Percentiles rank a stretch among this genome's conserved stretches.
Conservation (phyloP, 257 asterid species). For the Knoxia roxburghii region DNA sequence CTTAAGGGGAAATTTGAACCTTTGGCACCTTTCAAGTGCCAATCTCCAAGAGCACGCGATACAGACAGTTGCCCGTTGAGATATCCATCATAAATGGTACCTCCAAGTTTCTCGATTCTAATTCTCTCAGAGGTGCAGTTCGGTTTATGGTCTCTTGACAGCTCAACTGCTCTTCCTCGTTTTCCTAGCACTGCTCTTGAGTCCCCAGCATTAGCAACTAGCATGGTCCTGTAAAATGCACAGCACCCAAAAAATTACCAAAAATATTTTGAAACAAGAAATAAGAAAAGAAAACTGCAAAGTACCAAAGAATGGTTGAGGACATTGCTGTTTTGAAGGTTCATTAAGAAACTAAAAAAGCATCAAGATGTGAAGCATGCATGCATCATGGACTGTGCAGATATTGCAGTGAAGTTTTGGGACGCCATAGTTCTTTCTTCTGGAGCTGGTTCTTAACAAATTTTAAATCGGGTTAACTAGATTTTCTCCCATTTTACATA, state of each 20-base stretch:
- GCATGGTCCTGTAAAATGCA: slow-evolving; percentile 46
- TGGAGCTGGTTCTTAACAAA: not conserved
- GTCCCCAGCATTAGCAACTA: slow-evolving; percentile 82
- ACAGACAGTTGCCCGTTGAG: slow-evolving; percentile 88
- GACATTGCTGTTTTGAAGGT: not conserved
- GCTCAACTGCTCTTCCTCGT: slow-evolving; percentile 71
- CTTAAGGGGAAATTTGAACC: slow-evolving; percentile 59
- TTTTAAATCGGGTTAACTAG: not conserved
- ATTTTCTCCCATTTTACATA: not conserved
- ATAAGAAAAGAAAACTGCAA: not conserved
- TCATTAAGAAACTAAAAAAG: not conserved
- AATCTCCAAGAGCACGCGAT: slow-evolving; percentile 82
- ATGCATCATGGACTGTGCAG: not conserved
- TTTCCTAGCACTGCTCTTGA: slow-evolving; percentile 84
- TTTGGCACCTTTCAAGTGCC: slow-evolving; percentile 89
- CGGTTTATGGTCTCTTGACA: slow-evolving; percentile 84
- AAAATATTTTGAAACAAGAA: too few species aligned
- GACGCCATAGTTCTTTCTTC: not conserved
- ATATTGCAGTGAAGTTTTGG: not conserved
- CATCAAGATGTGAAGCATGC: slow-evolving; percentile 5
- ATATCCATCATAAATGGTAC: slow-evolving; percentile 76
- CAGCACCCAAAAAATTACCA: not conserved
- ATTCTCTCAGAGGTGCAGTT: slow-evolving; percentile 60
- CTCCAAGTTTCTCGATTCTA: slow-evolving; percentile 72
- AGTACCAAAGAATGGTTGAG: not conserved